Evolutionary conservation across 2,329 filamentous ascomycete species (phyloP).

Genomic region (Botryotinia calthae): DNA sequence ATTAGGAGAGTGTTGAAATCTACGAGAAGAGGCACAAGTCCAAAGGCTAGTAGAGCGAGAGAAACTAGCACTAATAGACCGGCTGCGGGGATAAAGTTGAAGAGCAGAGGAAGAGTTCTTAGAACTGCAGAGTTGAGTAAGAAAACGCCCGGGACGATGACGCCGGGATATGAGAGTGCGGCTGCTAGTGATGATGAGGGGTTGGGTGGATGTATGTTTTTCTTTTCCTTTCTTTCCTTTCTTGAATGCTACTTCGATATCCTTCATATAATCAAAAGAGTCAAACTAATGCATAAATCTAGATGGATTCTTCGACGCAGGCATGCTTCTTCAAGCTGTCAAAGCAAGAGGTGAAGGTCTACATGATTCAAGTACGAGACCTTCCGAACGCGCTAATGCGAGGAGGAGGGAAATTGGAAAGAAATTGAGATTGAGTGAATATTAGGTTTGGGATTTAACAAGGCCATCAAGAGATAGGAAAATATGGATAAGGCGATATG

Average conservation of each 20-base stretch:
- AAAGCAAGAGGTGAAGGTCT: slow-evolving; percentile 64
- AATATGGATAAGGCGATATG: neutral
- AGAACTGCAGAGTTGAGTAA: slow-evolving; percentile 50
- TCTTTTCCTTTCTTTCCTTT: neutral
- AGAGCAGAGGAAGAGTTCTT: slow-evolving; percentile 72
- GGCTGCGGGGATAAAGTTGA: slow-evolving; percentile 49
- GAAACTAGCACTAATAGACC: slow-evolving; percentile 50
- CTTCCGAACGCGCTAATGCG: slow-evolving; percentile 58
- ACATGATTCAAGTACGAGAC: slow-evolving; percentile 47
- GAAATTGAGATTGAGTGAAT: slow-evolving; percentile 69
- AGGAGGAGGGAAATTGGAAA: slow-evolving; percentile 69
- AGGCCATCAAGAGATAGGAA: neutral
- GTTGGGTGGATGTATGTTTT: slow-evolving; percentile 82
- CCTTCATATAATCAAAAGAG: neutral
- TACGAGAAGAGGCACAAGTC: slow-evolving; percentile 53
- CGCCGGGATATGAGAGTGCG: slow-evolving; percentile 66
- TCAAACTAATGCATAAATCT: slow-evolving; percentile 21
- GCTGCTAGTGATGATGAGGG: slow-evolving; percentile 81
- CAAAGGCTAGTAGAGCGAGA: slow-evolving; percentile 55
- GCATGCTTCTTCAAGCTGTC: slow-evolving; percentile 86
- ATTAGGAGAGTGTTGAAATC: slow-evolving; percentile 80
- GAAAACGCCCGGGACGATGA: slow-evolving; percentile 50
- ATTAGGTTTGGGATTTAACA: slow-evolving; percentile 36
- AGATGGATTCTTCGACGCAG: slow-evolving; percentile 98
- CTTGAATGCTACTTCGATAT: neutral